Percentiles rank a stretch among this genome's conserved stretches.
phyloP scores from a whole-genome alignment of 1,284 basidiomycete species.

The Abortiporus biennis region DNA sequence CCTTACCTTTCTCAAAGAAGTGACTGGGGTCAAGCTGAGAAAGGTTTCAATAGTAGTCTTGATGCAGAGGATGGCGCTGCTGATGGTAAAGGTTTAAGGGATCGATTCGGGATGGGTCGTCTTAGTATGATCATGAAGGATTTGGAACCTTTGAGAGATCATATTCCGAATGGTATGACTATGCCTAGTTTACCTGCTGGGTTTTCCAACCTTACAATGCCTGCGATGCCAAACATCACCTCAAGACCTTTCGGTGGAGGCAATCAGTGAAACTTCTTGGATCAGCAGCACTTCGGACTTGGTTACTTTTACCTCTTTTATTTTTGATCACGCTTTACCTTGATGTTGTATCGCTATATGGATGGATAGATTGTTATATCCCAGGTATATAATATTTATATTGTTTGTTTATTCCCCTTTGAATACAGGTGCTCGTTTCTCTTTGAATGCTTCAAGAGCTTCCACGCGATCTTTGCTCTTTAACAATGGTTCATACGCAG shows the following conservation, averaged over 20 bases:
- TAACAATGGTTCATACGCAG: conserved; percentile 82
- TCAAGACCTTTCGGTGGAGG: no score
- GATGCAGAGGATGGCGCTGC: conserved; percentile 36
- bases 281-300: no score
- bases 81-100: conserved; percentile 51
- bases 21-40: conserved; percentile 83
- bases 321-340: neutral
- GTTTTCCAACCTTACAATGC: conserved; percentile 22
- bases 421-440: conserved; percentile 83
- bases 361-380: neutral
- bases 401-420: conserved; percentile 61
- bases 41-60: conserved; percentile 60
- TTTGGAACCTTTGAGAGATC: conserved; percentile 55
- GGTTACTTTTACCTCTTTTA: neutral
- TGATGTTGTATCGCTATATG: no score
- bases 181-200: conserved; percentile 36
- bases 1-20: conserved; percentile 90
- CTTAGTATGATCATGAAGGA: conserved; percentile 83
- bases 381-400: neutral
- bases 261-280: no score
- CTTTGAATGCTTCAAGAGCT: conserved; percentile 84
- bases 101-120: conserved; percentile 61
- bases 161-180: conserved; percentile 22
- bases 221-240: conserved; percentile 29
- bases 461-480: conserved; percentile 77